Percentiles rank a stretch among this genome's conserved stretches.
Conservation (phyloP, 2,329 filamentous ascomycete species). For the Sporothrix inflata region DNA sequence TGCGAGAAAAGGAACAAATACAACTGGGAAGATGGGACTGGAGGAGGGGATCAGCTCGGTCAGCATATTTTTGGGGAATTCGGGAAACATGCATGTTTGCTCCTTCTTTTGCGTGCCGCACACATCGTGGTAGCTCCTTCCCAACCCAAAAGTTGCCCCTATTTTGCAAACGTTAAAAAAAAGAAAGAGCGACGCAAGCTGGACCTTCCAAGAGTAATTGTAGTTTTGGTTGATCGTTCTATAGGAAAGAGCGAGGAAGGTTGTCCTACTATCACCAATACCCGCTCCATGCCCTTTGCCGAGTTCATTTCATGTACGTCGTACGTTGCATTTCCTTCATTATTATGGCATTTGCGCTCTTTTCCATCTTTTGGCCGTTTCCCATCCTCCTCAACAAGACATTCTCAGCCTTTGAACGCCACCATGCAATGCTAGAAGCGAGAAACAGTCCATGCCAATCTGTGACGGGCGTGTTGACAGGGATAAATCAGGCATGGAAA, state of each 20-base stretch:
- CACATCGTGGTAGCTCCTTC: not conserved
- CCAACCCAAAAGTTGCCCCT: not conserved
- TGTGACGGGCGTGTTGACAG: not conserved
- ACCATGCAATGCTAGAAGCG: not conserved
- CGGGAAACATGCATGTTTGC: not conserved
- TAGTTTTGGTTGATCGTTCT: not conserved
- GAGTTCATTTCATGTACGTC: not conserved
- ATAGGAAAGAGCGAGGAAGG: not conserved
- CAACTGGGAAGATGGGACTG: too few species aligned
- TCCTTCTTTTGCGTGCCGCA: too few species aligned
- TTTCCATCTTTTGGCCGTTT: not conserved
- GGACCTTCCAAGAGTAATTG: not conserved
- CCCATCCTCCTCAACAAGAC: not conserved
- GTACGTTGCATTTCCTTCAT: not conserved
- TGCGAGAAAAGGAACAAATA: too few species aligned
- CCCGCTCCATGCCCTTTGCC: not conserved
- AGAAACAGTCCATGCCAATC: too few species aligned
- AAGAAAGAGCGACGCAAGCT: not conserved
- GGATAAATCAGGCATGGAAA: not conserved
- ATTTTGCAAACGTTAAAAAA: not conserved
- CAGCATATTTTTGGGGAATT: too few species aligned
- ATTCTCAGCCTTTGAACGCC: not conserved
- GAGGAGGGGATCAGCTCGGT: too few species aligned
- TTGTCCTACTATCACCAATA: too few species aligned
- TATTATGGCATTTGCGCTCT: not conserved